These are phyloP conservation scores for Penicillium crystallinum DNA, from an alignment of 495 filamentous ascomycete species.

Conservation along the genomic window DNA sequence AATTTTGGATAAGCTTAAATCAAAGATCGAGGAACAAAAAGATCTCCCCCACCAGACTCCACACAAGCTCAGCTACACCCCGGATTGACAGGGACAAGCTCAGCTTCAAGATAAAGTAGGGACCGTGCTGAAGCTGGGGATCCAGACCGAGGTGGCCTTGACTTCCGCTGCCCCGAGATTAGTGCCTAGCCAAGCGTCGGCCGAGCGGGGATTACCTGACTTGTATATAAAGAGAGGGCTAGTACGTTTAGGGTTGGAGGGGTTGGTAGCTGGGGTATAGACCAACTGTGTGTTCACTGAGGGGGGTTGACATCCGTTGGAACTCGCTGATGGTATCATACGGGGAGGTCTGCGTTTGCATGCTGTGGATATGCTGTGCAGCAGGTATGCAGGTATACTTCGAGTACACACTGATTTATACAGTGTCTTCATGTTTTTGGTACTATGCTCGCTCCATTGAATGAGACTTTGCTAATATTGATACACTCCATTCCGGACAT, in stretches of 20 bases:
- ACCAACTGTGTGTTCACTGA: too few species aligned
- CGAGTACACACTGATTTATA: too few species aligned
- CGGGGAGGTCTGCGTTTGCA: too few species aligned
- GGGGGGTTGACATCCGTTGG: too few species aligned
- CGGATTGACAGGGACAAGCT: conserved; percentile 16
- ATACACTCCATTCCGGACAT: too few species aligned
- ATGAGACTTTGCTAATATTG: too few species aligned
- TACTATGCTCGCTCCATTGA: too few species aligned
- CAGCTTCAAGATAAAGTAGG: conserved; percentile 13
- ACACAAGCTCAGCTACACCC: conserved; percentile 25
- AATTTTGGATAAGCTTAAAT: conserved; percentile 10
- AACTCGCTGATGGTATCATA: too few species aligned
- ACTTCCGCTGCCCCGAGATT: conserved; percentile 23
- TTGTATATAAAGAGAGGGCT: neutral
- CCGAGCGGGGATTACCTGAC: conserved; percentile 13
- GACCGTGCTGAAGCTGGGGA: conserved; percentile 17
- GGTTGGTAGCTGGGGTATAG: neutral
- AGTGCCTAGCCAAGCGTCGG: conserved; percentile 13
- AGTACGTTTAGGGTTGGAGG: neutral
- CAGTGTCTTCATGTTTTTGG: too few species aligned
- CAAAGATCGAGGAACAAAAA: neutral
- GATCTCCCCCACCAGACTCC: conserved; percentile 14
- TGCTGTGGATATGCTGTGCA: too few species aligned
- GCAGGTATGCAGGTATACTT: too few species aligned
- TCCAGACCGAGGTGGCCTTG: conserved; percentile 5